Evolutionary conservation across 202 grass and related monocot genomes (phyloP).

Genomic region (Panicum virgatum): DNA sequence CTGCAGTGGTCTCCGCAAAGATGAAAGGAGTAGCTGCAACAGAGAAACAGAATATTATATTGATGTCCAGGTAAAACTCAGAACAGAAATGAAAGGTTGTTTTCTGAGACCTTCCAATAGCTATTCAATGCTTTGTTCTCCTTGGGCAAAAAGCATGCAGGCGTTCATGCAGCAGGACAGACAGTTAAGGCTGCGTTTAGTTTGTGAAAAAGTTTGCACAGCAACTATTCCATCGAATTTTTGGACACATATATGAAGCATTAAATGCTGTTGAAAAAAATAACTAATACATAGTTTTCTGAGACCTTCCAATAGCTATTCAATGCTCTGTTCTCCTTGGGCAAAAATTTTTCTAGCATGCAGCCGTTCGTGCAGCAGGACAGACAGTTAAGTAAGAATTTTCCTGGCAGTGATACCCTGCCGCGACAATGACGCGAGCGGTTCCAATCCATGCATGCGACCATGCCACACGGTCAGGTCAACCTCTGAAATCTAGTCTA

Average conservation of each 20-base stretch:
- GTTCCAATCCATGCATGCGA: neutral
- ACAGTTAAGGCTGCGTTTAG: no score
- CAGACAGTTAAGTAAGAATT: neutral
- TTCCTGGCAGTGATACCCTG: neutral
- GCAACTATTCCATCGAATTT: no score
- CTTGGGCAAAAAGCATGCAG: neutral
- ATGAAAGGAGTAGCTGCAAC: neutral
- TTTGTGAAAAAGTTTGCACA: no score
- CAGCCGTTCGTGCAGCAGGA: neutral
- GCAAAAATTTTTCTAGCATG: neutral
- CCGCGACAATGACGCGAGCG: neutral
- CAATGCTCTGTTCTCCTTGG: no score
- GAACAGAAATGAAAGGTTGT: no score
- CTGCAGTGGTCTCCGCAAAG: neutral
- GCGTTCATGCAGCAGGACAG: no score
- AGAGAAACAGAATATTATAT: neutral
- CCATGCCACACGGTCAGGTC: conserved; percentile 4
- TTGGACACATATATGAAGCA: no score
- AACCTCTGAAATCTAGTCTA: neutral
- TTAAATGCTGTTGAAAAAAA: no score
- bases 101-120: no score
- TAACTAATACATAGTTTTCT: no score
- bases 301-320: no score
- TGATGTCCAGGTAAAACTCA: neutral
- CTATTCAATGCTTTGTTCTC: neutral